Evolutionary conservation across 2,329 filamentous ascomycete genomes (phyloP), one percentile per base, ranked within the genome.

Genomic region (Pseudogymnoascus sp.): DNA sequence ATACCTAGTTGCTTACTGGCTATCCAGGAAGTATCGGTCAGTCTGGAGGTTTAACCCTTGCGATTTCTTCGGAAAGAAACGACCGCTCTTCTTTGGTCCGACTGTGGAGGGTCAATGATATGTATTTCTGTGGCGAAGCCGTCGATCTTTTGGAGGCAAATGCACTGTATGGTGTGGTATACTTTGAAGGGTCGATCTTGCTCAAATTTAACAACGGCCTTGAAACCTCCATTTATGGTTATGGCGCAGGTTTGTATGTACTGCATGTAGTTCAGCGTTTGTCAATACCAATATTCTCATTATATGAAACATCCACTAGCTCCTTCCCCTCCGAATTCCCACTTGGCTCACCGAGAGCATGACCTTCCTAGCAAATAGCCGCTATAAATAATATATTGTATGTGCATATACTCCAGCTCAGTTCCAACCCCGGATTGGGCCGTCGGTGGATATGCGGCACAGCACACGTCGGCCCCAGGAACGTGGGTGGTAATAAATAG

Each of bases 401-500:
- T 34, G 29, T 18, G 51, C 51, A 57, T 34, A 57, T 21, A 14
- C n/a, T 21, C 5, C 51, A 34, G 26, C 29, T 29, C 51, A 21
- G 10, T 18, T 1, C 3, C 51, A 34, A 21, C 51, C 16, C 51
- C 51, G 51, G 29, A 57, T 57, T 57, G 51, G 51, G 51, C 29
- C 2, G 18, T 57, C 51, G 16, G 51, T 57, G 51, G 51, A 57
- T 57, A 21, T 57, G 51, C 29, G 51, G 51, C 51, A 57, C 51
- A 57, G 51, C 51, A 57, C 51, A 57, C 51, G 8, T 57, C 51
- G 51, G 51, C 29, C n/a, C 51, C 51, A 57, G 51, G n/a, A 57
- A 57, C 16, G 51, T 57, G 51, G 51, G 51, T 57, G 51, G 51
- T 57, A 57, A 57, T 57, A 57, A 57, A 57, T 57, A 57, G 51